A percentile compares a stretch with the other conserved stretches of the same genome.
These are phyloP conservation scores for Jatropha multifida DNA, from an alignment of 441 rosid genomes.

Conservation along the genomic window DNA sequence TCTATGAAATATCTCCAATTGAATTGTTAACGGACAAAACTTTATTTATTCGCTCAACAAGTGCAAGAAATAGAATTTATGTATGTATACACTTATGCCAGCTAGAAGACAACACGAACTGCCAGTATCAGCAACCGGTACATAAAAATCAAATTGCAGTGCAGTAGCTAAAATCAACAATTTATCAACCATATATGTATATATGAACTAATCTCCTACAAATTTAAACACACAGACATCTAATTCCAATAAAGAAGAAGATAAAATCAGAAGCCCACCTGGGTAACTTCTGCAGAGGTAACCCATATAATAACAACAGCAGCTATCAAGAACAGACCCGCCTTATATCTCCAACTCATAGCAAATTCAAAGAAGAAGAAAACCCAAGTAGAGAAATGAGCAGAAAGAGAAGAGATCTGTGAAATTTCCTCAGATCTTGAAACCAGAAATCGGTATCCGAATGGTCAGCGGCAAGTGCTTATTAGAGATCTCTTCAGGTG, in stretches of 20 bases:
- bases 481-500: slow-evolving; percentile 17
- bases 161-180: slow-evolving; percentile 12
- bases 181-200: background rate
- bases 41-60: background rate
- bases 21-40: background rate
- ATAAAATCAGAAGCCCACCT: slow-evolving; percentile 43
- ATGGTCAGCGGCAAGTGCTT: slow-evolving; percentile 9
- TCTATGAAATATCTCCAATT: background rate
- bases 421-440: slow-evolving; percentile 28
- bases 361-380: slow-evolving; percentile 2
- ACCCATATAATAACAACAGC: slow-evolving; percentile 98
- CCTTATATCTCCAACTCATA: slow-evolving; percentile 88
- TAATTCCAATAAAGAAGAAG: background rate
- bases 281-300: slow-evolving; percentile 99
- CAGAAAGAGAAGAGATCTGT: slow-evolving; percentile 32
- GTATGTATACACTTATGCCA: background rate
- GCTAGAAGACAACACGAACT: background rate
- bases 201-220: background rate
- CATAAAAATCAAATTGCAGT: background rate
- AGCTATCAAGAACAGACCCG: slow-evolving; percentile 82
- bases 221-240: background rate
- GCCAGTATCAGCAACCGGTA: slow-evolving; percentile 3
- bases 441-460: background rate
- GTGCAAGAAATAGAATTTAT: background rate
- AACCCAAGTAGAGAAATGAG: slow-evolving; percentile 27